phyloP scores from a whole-genome alignment of 257 asterid genomes.

The Solanum medicagineum region DNA sequence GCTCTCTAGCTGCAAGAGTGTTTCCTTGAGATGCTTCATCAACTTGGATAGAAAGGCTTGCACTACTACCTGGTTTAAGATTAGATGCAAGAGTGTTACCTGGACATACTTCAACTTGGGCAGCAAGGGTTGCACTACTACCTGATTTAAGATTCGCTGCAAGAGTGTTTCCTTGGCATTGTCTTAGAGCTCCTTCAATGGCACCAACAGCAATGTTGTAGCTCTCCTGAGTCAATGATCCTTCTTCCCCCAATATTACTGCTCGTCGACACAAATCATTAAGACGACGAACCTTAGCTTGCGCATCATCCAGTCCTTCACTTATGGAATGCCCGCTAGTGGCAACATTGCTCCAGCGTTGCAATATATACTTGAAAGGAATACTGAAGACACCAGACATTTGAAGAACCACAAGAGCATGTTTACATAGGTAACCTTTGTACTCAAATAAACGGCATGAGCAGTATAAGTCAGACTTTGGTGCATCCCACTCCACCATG shows the following conservation, averaged over 20 bases:
- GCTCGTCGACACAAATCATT: slow-evolving; percentile 87
- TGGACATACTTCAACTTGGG: slow-evolving; percentile 36
- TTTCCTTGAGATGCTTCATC: slow-evolving; percentile 23
- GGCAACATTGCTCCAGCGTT: slow-evolving; percentile 94
- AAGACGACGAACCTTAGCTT: slow-evolving; percentile 66
- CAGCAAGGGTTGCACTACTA: slow-evolving; percentile 22
- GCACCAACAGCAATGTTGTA: slow-evolving; percentile 52
- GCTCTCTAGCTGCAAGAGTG: slow-evolving; percentile 20
- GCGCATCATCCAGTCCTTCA: slow-evolving; percentile 68
- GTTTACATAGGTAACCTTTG: slow-evolving; percentile 84
- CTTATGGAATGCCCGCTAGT: slow-evolving; percentile 49
- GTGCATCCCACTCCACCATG: slow-evolving; percentile 62
- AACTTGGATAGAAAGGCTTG: slow-evolving; percentile 29
- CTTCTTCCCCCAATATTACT: slow-evolving; percentile 90
- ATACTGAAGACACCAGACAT: slow-evolving; percentile 85
- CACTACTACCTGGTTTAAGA: slow-evolving; percentile 20
- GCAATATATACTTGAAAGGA: slow-evolving; percentile 63
- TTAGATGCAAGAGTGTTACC: slow-evolving; percentile 23
- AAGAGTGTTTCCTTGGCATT: slow-evolving; percentile 20
- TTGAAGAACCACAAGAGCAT: slow-evolving; percentile 87
- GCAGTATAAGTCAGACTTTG: slow-evolving; percentile 43
- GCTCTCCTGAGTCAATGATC: slow-evolving; percentile 76
- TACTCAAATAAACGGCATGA: slow-evolving; percentile 66
- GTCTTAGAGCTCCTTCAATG: slow-evolving; percentile 53
- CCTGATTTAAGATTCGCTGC: slow-evolving; percentile 28